Base-by-base conservation (phyloP, 2,329 filamentous ascomycete species). In the Fusarium caatingaense region DNA sequence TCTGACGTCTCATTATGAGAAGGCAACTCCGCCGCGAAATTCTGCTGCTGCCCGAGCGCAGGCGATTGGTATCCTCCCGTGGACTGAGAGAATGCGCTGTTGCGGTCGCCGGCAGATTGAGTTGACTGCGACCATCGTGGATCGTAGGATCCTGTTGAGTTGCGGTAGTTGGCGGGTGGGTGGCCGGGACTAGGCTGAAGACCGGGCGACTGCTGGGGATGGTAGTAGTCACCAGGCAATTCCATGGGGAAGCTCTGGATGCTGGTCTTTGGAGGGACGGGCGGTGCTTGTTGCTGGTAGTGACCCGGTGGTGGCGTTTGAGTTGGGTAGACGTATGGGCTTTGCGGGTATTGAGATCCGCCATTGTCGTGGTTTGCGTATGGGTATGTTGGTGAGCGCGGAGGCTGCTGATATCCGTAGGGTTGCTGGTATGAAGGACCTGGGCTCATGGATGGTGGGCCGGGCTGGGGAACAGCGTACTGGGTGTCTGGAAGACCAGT, bases 141-240 rank as follows among this genome's bases (percentile, higher is more conserved):
- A n/a, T 80, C 79, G 1, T 70, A 73, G 0, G 71, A 73, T 1
- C 56, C 40, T 41, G 68, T 62, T 2, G 78, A 79, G 51, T 67
- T 66, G 27, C 74, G 73, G 20, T 74, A 76, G 55, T 20, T 64
- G 63, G 51, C 71, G 8, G 68, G 60, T 25, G 49, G 50, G 8
- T 47, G 66, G 32, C 58, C 67, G 1, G 72, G 64, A 54, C 71
- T 65, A 2, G 73, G 70, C 27, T 77, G 78, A 5, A 72, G 72
- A 13, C 60, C 72, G 13, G 78, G 78, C 1, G 81, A 80, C 21
- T 78, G 78, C 51, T 81, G 78, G 0, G 81, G 74, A 46, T 85
- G 79, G 68, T 82, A 83, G 72, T 79, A 85, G 71, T 88, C 86
- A 23, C 86, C 86, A 0, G 84, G 80, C 11, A 87, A 80, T 61